A percentile compares a stretch with the other conserved stretches of the same genome.
Conservation (phyloP, 2,329 filamentous ascomycete species). For the Fusarium sp. region DNA sequence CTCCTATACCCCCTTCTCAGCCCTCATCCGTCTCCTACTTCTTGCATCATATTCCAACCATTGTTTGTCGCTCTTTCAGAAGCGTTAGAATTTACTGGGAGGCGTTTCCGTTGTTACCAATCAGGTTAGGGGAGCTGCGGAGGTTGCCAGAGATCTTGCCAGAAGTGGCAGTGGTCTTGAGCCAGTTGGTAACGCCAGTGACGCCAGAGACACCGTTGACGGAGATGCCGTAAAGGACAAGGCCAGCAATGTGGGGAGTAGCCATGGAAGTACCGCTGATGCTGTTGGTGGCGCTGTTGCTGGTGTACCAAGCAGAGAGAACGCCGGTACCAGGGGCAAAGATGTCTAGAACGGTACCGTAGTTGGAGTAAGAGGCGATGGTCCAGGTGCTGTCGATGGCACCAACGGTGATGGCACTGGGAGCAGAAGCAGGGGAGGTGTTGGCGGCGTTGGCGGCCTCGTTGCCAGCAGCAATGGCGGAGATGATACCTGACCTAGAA, state of each 20-base stretch:
- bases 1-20: background rate
- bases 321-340: conserved; percentile 63
- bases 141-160: conserved; percentile 56
- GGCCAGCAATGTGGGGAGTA: conserved; percentile 70
- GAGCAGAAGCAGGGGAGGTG: conserved; percentile 51
- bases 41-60: background rate
- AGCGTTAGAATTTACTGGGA: conserved; percentile 41
- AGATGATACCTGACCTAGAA: conserved; percentile 60
- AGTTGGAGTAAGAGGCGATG: conserved; percentile 64
- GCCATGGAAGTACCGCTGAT: conserved; percentile 76
- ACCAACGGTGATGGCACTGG: conserved; percentile 52
- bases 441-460: conserved; percentile 49
- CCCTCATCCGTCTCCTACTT: background rate
- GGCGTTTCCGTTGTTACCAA: conserved; percentile 63
- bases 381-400: conserved; percentile 55
- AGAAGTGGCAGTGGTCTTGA: conserved; percentile 58
- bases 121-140: conserved; percentile 59
- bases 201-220: conserved; percentile 55
- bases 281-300: conserved; percentile 57
- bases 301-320: conserved; percentile 62
- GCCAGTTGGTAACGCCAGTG: conserved; percentile 56
- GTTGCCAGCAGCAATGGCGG: conserved; percentile 69
- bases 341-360: conserved; percentile 62
- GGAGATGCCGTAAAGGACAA: conserved; percentile 62
- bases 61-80: background rate